Percentiles rank a stretch among this genome's conserved stretches.
Conservation (phyloP, 768 basidiomycete genomes). For the Boletus pseudo-olivaceus region DNA sequence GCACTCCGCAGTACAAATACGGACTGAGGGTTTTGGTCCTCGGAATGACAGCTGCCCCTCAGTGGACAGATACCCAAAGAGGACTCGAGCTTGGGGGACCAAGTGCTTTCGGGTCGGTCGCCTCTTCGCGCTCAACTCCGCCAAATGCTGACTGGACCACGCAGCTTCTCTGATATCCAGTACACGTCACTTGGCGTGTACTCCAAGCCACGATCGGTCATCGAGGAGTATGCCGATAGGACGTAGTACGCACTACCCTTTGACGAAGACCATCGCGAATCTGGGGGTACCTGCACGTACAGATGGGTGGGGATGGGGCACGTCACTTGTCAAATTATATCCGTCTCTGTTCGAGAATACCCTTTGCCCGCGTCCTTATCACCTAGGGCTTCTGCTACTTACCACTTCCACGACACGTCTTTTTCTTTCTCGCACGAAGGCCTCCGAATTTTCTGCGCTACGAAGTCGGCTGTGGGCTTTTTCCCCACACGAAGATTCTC, state of each 20-base stretch:
- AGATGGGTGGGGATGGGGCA: not conserved
- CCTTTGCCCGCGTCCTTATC: conserved; percentile 1
- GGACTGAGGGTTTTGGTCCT: conserved; percentile 57
- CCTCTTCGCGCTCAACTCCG: not conserved
- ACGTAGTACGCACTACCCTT: conserved; percentile 1
- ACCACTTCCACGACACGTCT: not conserved
- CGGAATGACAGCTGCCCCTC: conserved; percentile 45
- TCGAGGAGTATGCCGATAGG: conserved; percentile 36
- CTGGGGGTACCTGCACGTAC: conserved; percentile 4
- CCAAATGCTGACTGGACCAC: conserved; percentile 5
- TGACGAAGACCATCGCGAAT: conserved; percentile 1
- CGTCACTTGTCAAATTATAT: not conserved
- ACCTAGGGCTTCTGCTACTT: not conserved
- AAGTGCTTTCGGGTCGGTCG: conserved; percentile 47
- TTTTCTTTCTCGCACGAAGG: not conserved
- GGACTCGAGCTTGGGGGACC: conserved; percentile 54
- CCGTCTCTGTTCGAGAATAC: conserved; percentile 1
- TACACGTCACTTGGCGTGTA: conserved; percentile 42
- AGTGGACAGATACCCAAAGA: conserved; percentile 49
- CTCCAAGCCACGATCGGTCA: conserved; percentile 42
- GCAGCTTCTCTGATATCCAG: conserved; percentile 29
- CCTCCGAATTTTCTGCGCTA: not conserved
- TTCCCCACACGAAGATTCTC: not conserved
- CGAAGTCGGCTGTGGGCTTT: not conserved
- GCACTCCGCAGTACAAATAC: conserved; percentile 61